Evolutionary conservation across 176 grass and related monocot genomes (phyloP).

Genomic region (Hyparrhenia diplandra): DNA sequence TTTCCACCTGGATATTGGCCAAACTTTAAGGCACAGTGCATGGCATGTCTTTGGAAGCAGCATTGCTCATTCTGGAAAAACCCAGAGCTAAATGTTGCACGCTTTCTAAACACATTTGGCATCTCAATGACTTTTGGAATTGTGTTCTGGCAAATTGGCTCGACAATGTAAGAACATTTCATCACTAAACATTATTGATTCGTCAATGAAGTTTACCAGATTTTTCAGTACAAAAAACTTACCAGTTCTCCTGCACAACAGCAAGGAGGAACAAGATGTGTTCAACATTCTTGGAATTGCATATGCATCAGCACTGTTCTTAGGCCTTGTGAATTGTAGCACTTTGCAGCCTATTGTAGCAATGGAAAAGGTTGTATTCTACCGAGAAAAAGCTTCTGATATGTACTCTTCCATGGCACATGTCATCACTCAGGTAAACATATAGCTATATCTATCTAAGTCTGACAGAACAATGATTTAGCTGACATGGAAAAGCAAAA

Average conservation of each 20-base stretch:
- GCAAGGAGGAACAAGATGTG: constrained; percentile 61
- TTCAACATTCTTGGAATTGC: constrained; percentile 67
- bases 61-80: constrained; percentile 88
- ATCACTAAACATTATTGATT: neutral
- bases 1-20: constrained; percentile 63
- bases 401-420: constrained; percentile 66
- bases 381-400: constrained; percentile 54
- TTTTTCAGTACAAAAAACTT: neutral
- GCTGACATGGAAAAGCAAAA: neutral
- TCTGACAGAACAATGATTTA: neutral
- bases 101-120: constrained; percentile 66
- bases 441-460: neutral
- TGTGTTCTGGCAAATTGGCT: constrained; percentile 83
- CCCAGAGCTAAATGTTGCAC: constrained; percentile 73
- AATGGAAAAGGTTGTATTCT: constrained; percentile 55
- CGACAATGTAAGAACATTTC: constrained; percentile 58
- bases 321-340: constrained; percentile 58
- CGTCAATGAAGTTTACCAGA: neutral
- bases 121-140: constrained; percentile 67
- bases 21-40: constrained; percentile 50
- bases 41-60: constrained; percentile 84
- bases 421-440: constrained; percentile 54
- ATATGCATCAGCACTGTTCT: constrained; percentile 58
- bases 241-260: constrained; percentile 29
- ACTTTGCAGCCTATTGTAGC: constrained; percentile 62